phyloP scores from a whole-genome alignment of 23 red algal genomes.

The Cyanidiococcus yangmingshanensis region DNA sequence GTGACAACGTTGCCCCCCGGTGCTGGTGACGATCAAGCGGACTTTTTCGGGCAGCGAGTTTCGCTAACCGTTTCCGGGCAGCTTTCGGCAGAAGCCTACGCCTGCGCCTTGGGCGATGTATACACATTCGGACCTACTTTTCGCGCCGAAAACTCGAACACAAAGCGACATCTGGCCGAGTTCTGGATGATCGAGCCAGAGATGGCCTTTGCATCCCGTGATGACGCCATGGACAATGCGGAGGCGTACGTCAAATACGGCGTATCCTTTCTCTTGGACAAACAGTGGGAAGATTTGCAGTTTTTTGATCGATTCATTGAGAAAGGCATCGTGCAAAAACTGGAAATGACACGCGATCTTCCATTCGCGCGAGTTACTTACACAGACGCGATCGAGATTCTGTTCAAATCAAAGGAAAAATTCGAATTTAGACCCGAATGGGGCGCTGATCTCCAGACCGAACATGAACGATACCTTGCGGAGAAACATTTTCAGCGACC shows the following conservation, averaged over 20 bases:
- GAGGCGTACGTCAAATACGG: conserved; percentile 64
- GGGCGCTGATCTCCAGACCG: conserved; percentile 82
- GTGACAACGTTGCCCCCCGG: conserved; percentile 53
- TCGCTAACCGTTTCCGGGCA: conserved; percentile 95
- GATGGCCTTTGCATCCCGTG: conserved; percentile 83
- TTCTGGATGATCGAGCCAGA: conserved; percentile 99
- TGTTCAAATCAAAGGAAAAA: conserved; percentile 27
- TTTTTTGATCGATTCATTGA: conserved; percentile 83
- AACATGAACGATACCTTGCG: conserved; percentile 90
- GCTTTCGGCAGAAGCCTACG: conserved; percentile 76
- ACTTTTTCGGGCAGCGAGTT: conserved; percentile 89
- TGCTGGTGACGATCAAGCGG: conserved; percentile 34
- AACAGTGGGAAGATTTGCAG: conserved; percentile 45
- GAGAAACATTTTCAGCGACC: conserved; percentile 81
- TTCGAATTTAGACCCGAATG: conserved; percentile 80
- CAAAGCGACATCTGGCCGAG: conserved; percentile 78
- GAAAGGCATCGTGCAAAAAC: conserved; percentile 61
- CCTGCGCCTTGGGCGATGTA: conserved; percentile 72
- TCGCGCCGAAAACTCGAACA: conserved; percentile 96
- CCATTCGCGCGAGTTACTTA: conserved; percentile 71
- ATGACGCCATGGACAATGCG: conserved; percentile 85
- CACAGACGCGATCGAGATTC: conserved; percentile 72
- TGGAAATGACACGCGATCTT: conserved; percentile 26
- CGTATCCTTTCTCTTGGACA: conserved; percentile 32
- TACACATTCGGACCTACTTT: conserved; percentile 98